Evolutionary conservation across 1,139 yeast species (phyloP), one percentile per base, ranked within the genome.

Genomic region (Suhomyces terraborum): DNA sequence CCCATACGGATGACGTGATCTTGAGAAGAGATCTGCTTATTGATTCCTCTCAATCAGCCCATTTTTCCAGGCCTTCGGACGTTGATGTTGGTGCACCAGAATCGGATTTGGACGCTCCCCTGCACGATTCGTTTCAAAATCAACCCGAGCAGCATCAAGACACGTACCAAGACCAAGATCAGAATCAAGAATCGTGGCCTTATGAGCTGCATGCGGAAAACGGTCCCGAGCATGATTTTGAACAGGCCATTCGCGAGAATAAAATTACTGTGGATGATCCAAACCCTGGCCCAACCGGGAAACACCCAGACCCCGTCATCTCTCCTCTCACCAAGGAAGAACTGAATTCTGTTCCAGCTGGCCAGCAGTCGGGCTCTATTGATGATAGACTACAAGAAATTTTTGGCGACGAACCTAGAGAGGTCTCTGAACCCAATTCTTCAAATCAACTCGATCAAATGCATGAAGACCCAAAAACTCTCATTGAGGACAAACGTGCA

Each of bases 401-500:
- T 13, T 23, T 25, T 18, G 17, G 22, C 8, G 20, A 32, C n/a
- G 19, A 32, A 27, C 32, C 23, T 8, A 23, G 27, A 9, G 28
- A 20, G 17, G 22, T 12, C 10, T 18, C 32, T 4, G 16, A 8
- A 12, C 22, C 17, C n/a, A 8, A 8, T 13, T 9, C 32, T 6
- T 14, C 32, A 7, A 24, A 20, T 19, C 27, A 26, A 5, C 19
- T 14, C 6, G 12, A 13, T 16, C 29, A 14, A 4, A 10, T 7
- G 6, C 29, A 22, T 8, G 36, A 33, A 7, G 49, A 48, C 17
- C 49, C 51, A 13, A 26, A 41, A 12, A 52, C 54, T 7, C 45
- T 52, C 42, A 38, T 51, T n/a, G 51, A 43, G 16, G 54, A 46
- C 31, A 45, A 48, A 24, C 47, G 46, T 10, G 38, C 47, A 4